Evolutionary conservation across 495 filamentous ascomycete species (phyloP), one percentile per base, ranked within the genome.

Genomic region (Penicillium cataractarum): DNA sequence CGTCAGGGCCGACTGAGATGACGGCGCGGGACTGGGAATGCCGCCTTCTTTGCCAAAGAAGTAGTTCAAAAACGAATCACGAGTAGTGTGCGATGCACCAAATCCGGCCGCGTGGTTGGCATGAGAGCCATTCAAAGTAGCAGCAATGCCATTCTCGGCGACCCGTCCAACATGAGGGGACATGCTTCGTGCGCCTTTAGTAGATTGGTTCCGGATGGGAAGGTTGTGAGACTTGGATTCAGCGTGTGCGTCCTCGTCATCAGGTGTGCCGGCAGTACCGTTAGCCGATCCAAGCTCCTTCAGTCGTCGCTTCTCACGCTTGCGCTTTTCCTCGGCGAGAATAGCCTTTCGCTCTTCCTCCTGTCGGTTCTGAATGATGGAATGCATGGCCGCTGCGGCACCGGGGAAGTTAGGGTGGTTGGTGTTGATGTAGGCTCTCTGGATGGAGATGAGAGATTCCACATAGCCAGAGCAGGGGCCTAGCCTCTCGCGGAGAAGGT

Each of bases 371-470:
- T 88, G 90, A 39, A 99, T 94, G 53, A 98, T 94, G 10, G 93
- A 90, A 57, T 90, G 92, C 95, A 99, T 99, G 27, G 95, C 95
- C n/a, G 92, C 93, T 7, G 95, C 94, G 12, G 95, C 95, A 46
- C 95, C 96, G 22, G 97, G 85, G 81, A 99, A 99, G 69, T 99
- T 99, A 33, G 95, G 95, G 67, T 99, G 95, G 72, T 99, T 99
- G 42, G 95, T 99, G 76, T 99, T 99, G 76, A 99, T 97, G 74
- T 99, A 99, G 17, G 95, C 95, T 61, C 95, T 85, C 76, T 99
- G 95, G 33, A 99, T 99, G 12, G 94, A 88, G 44, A 98, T 99
- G 40, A 99, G 83, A 24, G 92, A 97, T 71, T 97, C 95, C 6
- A 99, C 95, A 68, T 99, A 99, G 27, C 70, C 79, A 6, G 93